Evolutionary conservation across 75 land plant genomes (phyloP).

Genomic region (Cupressus sempervirens): DNA sequence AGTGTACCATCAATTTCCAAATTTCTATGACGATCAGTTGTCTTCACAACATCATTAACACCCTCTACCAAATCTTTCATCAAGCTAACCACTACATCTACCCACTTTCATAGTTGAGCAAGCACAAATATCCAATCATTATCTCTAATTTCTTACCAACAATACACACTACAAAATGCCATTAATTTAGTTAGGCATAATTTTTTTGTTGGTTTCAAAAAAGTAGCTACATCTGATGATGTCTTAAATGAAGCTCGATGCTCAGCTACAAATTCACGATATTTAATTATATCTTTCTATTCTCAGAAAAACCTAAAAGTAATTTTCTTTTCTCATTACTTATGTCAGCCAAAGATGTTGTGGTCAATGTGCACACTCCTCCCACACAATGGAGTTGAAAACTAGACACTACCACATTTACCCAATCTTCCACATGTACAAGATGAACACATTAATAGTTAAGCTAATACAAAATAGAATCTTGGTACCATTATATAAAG

Average conservation of each 20-base stretch:
- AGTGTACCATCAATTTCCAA: constrained; percentile 10
- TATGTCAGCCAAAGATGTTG: constrained; percentile 34
- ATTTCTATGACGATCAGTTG: constrained; percentile 12
- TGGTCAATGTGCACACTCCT: constrained; percentile 27
- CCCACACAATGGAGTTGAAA: constrained; percentile 56
- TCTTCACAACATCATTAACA: constrained; percentile 23
- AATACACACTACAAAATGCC: constrained; percentile 63
- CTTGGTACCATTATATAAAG: background rate
- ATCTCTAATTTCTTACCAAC: constrained; percentile 73
- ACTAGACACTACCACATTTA: constrained; percentile 71
- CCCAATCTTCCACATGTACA: constrained; percentile 62
- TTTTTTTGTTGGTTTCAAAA: constrained; percentile 17
- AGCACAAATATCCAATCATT: constrained; percentile 79
- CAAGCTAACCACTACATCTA: constrained; percentile 53
- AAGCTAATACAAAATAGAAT: constrained; percentile 2
- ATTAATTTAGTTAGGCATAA: constrained; percentile 50
- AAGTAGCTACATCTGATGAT: background rate
- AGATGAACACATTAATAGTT: background rate
- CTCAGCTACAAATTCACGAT: constrained; percentile 14
- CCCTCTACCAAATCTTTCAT: constrained; percentile 63
- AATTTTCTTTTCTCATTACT: constrained; percentile 35
- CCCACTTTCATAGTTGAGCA: constrained; percentile 49
- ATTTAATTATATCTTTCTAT: constrained; percentile 13
- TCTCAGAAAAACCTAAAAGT: constrained; percentile 54
- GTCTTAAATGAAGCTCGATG: constrained; percentile 16